Base-by-base conservation (phyloP, 345 rosid genomes). In the Eucalyptus sp. region DNA sequence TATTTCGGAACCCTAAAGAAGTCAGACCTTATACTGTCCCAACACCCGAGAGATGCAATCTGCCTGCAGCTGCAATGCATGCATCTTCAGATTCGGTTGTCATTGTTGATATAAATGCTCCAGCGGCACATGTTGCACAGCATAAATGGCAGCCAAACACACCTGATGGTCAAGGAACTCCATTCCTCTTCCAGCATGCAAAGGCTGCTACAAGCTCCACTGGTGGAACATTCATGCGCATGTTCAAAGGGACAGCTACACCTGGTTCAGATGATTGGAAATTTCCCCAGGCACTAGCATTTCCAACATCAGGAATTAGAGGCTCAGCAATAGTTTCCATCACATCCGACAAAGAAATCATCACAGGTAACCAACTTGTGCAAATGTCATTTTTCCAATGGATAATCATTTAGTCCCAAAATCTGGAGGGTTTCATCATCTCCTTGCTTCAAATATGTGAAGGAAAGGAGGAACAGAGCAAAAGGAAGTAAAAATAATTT, bases 61-160 rank as follows among this genome's bases (percentile, higher is more conserved):
- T 98, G 90, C 99, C 99, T 51, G 99, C 99, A 41, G 94, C 99
- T 83, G 96, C 96, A 62, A 98, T 97, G 91, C 96, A 92, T 91
- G 98, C 99, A 87, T 96, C 99, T 88, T 92, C 95, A 86, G 99
- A 98, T 92, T 89, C 94, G 90, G 94, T 98, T 71, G 91, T 95
- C 88, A 91, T 97, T 68, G 99, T 94, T 86, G 99, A 96, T 92
- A 88, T 91, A 90, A 96, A 96, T 91, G 99, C 95, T 71, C 99
- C 99, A 89, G 99, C 97, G 90, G 99, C 97, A 90, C 99, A 93
- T 90, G 91, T 98, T 90, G 99, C 96, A 27, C 95, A 92, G 89
- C 99, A 98, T 93, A 96, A 93, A 89, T 98, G 98, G 99, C 99
- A 98, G 92, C 97, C 99, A 83, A 97, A 96, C 95, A 97, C 99